phyloP scores from a whole-genome alignment of 2,329 filamentous ascomycete species.

The Fusarium sp. region DNA sequence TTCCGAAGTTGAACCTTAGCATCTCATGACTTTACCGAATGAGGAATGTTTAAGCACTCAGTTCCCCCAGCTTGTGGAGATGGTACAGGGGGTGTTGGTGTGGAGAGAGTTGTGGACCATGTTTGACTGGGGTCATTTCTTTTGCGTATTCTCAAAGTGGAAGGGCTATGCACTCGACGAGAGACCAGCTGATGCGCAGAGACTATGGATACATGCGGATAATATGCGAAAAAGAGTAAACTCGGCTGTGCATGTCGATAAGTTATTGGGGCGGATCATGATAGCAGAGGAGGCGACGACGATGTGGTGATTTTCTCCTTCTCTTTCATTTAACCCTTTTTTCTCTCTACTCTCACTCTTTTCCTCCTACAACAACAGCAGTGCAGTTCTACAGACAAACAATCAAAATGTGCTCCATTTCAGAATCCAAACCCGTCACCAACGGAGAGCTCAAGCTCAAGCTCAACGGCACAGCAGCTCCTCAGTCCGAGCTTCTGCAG shows the following conservation, averaged over 20 bases:
- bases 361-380: neutral
- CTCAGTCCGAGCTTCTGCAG: conserved; percentile 28
- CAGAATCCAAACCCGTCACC: conserved; percentile 26
- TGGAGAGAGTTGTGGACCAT: neutral
- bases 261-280: conserved; percentile 8
- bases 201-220: neutral
- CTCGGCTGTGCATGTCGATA: neutral
- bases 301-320: neutral
- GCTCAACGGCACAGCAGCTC: conserved; percentile 11
- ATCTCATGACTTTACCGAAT: neutral
- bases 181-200: conserved; percentile 31
- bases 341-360: neutral
- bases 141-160: conserved; percentile 17
- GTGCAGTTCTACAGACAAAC: neutral
- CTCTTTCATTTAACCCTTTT: neutral
- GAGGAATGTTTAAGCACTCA: conserved; percentile 7
- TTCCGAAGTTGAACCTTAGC: conserved; percentile 25
- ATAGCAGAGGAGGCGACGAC: conserved; percentile 10
- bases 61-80: neutral
- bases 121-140: neutral
- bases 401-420: conserved; percentile 35
- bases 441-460: conserved; percentile 34
- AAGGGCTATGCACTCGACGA: conserved; percentile 25
- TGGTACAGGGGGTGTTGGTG: neutral
- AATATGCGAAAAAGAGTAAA: neutral